A percentile compares a stretch with the other conserved stretches of the same genome.
Evolutionary conservation across 1,284 basidiomycete species (phyloP).

Genomic region (Ganoderma meredithae): DNA sequence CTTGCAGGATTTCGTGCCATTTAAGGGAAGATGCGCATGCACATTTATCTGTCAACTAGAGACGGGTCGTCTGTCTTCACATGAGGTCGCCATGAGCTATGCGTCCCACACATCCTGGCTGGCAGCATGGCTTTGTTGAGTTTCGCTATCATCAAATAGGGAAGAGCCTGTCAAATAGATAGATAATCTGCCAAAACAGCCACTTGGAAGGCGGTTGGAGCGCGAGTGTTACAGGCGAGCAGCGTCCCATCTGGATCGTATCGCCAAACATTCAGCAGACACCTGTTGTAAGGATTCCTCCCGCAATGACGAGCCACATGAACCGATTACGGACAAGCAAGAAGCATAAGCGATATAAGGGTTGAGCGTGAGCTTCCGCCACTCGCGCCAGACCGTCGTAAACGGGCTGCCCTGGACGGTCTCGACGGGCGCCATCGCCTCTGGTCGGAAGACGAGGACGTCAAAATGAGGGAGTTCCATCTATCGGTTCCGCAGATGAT

Average conservation of each 20-base stretch:
- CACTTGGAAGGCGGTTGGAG: no score
- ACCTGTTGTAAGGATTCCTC: not conserved
- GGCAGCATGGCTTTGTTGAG: no score
- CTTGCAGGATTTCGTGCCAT: no score
- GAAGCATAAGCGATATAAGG: conserved; percentile 18
- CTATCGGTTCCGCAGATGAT: not conserved
- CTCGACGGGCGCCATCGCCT: conserved; percentile 14
- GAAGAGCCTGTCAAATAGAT: not conserved
- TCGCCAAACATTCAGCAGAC: conserved; percentile 7
- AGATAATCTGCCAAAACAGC: no score
- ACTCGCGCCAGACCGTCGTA: conserved; percentile 18
- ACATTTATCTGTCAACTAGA: no score
- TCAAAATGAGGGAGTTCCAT: conserved; percentile 22
- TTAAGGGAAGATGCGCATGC: no score
- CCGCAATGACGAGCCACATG: not conserved
- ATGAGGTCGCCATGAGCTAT: no score
- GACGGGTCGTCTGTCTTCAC: no score
- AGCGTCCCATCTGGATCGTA: conserved; percentile 10
- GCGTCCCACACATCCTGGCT: no score
- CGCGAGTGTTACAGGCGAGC: not conserved
- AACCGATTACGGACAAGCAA: conserved; percentile 9
- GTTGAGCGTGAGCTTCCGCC: conserved; percentile 22
- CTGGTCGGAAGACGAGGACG: conserved; percentile 21
- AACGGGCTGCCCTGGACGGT: not conserved
- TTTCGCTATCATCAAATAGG: not conserved